Evolutionary conservation across 345 rosid species (phyloP), one percentile per base, ranked within the genome.

Genomic region (Eucalyptus polybractea): DNA sequence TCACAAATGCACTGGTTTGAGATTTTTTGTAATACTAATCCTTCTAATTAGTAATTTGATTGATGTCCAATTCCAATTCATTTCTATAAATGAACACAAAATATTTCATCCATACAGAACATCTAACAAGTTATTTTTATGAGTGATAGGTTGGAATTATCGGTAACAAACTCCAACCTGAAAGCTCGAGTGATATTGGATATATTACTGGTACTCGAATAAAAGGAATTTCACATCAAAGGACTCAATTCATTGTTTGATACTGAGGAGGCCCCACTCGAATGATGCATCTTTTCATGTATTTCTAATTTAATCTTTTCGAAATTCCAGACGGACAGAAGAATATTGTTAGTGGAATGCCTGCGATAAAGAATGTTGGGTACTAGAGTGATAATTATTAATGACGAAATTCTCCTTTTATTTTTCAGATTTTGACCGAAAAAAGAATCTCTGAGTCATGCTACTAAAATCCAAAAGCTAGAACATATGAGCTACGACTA

Each of bases 1-100:
- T 37, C 14, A 37, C 4, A 3, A 5, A 2, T 37, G 3, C 4
- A 37, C 2, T 9, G 44, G 2, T 33, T 33, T 7, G 42, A 0
- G 6, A 69, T 31, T 69, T 31, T 69, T 69, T 69, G 1, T n/a
- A 33, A 37, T 69, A 17, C 3, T 33, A 69, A 69, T 8, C 13
- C 4, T 69, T n/a, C 33, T 67, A 31, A 15, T 65, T 29, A 13
- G 33, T 62, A 6, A 29, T 29, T 65, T n/a, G 76, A 65, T 67
- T 31, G 12, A 69, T 69, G 10, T 69, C 24, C 42, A 69, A 69
- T 69, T 69, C 42, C 2, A 1, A 69, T 7, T 8, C 37, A 33
- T 69, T 31, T 69, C 24, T 10, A 17, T 37, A 69, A 17, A 69
- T 69, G 44, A 21, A 31, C 37, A 21, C 80, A 69, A 33, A 31